Evolutionary conservation across 495 filamentous ascomycete genomes (phyloP), one percentile per base, ranked within the genome.

Genomic region (Viridothelium virens): DNA sequence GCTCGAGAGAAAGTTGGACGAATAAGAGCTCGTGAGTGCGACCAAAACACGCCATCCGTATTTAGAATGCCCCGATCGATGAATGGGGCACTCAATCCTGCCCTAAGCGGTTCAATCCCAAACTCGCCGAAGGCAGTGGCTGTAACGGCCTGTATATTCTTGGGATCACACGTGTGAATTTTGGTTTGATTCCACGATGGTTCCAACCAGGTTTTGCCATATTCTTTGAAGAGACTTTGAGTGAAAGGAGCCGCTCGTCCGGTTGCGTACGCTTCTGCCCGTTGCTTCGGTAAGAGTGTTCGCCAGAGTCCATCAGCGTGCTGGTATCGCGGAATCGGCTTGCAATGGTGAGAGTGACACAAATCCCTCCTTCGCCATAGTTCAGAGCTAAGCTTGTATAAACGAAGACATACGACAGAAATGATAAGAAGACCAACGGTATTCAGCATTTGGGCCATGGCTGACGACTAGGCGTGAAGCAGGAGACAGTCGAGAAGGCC

Each of bases 21-120:
- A 7, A 91, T 71, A 37, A 89, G 73, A 0, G 83, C 79, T 3
- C 87, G 76, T 6, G 84, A 86, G 62, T 85, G 79, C 69, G 83
- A 81, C 89, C 88, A 92, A 16, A 70, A 71, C 14, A 77, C 75
- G 16, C 88, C 89, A 70, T 90, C 84, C 2, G 80, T 78, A 1
- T 84, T 85, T 70, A 92, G 91, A 65, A 91, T 86, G 38, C 88
- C 89, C 41, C 83, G 71, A 7, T 56, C 65, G 6, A 66, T 53
- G 11, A 66, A 65, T 44, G 39, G 39, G 39, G 39, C 41, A 12
- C 39, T 44, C 39, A 44, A 44, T 12, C 39, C 39, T 44, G 39
- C 39, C 39, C 39, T 44, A 44, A 44, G 39, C 39, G 39, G 39
- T 12, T 44, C 39, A 44, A 44, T 5, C 12, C 39, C 39, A 44